These are phyloP conservation scores for Penicillium atrosanguineum DNA, from an alignment of 495 filamentous ascomycete genomes.

Conservation along the genomic window DNA sequence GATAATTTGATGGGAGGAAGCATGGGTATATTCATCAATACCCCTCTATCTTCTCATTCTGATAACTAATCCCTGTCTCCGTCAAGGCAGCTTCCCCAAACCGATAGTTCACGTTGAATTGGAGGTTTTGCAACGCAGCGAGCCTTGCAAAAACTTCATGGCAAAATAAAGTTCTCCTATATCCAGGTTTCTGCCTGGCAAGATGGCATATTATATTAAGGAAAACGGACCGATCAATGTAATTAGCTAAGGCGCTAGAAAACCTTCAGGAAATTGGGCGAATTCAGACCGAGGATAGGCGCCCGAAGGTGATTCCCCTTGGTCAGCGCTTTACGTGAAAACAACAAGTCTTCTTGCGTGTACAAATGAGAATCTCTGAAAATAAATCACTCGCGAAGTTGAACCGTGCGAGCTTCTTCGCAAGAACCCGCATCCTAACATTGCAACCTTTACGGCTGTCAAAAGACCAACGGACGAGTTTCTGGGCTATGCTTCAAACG, in stretches of 20 bases:
- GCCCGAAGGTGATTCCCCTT: slow-evolving; percentile 18
- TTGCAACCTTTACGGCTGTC: slow-evolving; percentile 33
- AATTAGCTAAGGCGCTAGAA: slow-evolving; percentile 12
- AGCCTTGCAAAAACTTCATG: slow-evolving; percentile 22
- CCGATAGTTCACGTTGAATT: slow-evolving; percentile 1
- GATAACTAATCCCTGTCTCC: background rate
- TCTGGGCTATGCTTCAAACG: slow-evolving; percentile 38
- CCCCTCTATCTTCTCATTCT: too few relatives aligned
- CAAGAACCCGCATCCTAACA: slow-evolving; percentile 37
- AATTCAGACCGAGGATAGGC: slow-evolving; percentile 19
- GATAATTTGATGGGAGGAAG: too few relatives aligned
- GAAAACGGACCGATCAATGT: slow-evolving; percentile 21
- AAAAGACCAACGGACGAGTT: slow-evolving; percentile 30
- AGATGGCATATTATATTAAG: slow-evolving; percentile 21
- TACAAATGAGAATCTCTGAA: slow-evolving; percentile 14
- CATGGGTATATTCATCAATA: too few relatives aligned
- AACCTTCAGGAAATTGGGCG: slow-evolving; percentile 21
- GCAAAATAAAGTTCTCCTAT: slow-evolving; percentile 22
- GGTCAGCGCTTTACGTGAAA: slow-evolving; percentile 26
- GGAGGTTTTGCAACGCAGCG: slow-evolving; percentile 19
- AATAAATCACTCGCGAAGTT: slow-evolving; percentile 21
- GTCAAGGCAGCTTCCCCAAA: background rate
- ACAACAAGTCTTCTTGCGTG: slow-evolving; percentile 25
- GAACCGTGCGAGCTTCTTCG: slow-evolving; percentile 32
- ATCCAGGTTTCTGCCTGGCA: slow-evolving; percentile 18